Base-by-base conservation (phyloP, 164 flowering plant genomes). In the Kalanchoe fedtschenkoi region DNA sequence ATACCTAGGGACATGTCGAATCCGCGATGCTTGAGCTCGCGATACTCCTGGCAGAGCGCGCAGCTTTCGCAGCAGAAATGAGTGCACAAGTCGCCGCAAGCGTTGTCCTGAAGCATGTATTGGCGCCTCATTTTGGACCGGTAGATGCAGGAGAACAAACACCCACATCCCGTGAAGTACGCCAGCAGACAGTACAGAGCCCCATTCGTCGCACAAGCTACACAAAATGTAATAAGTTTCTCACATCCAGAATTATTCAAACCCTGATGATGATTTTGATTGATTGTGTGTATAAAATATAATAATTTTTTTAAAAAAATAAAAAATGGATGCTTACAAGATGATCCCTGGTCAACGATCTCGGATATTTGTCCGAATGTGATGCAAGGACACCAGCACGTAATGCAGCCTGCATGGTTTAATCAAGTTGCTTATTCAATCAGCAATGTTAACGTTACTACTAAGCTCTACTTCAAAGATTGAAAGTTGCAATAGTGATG, bases 51-150 rank as follows among this genome's bases (percentile, higher is more conserved):
- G 55, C 55, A 47, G 4, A 47, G 55, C 1, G 55, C 55, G 16
- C 55, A 47, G 16, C 30, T 2, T 30, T 47, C 55, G 16, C 55
- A 47, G 30, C 55, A 47, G 15, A 22, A 8, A 47, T 47, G 55
- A 22, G 26, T 16, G 16, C 55, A 47, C 5, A 47, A 47, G 55
- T 51, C 55, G 26, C 55, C 55, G 30, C 29, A 47, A 5, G 0
- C 55, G 26, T 47, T 24, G 29, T 24, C 55, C 55, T 47, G 1
- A 4, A 47, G 55, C 29, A 8, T 26, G 13, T 47, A 47, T 16
- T 47, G 55, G 28, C 54, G 55, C 30, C 55, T 47, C 55, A 47
- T 47, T 47, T 47, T 47, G 14, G 55, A 47, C 2, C 55, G 55
- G 55, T 47, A 24, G 30, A 2, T 22, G 15, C 55, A 47, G 29